Percentiles rank a stretch among this genome's conserved stretches.
Evolutionary conservation across 2,329 filamentous ascomycete species (phyloP).

Genomic region (Colletotrichum horii): DNA sequence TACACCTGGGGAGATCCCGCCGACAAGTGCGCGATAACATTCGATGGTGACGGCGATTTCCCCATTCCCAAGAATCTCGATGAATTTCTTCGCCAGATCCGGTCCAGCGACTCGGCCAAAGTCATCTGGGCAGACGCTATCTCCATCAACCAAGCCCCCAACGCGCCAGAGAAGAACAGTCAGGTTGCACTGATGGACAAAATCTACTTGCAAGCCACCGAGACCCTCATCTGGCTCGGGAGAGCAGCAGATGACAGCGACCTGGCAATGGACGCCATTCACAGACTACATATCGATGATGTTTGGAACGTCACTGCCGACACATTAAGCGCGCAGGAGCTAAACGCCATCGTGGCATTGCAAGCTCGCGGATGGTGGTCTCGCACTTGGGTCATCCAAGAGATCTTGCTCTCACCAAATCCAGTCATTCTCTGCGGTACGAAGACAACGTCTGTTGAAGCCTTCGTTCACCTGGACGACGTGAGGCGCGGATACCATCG

Average conservation of each 20-base stretch:
- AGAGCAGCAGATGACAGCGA: not conserved
- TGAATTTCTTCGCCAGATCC: not conserved
- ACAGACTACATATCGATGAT: not conserved
- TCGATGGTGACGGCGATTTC: not conserved
- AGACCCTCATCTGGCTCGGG: not conserved
- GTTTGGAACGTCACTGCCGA: not conserved
- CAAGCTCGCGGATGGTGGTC: not conserved
- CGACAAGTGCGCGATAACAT: not conserved
- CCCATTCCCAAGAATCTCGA: not conserved
- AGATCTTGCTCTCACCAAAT: not conserved
- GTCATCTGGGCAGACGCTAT: not conserved
- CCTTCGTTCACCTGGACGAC: not conserved
- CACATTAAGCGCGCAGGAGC: not conserved
- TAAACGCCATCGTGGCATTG: not conserved
- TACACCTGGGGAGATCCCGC: not conserved
- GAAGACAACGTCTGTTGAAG: not conserved
- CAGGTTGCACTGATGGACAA: not conserved
- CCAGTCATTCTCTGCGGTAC: not conserved
- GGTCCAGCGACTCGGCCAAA: not conserved
- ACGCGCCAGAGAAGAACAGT: not conserved
- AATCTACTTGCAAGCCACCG: not conserved
- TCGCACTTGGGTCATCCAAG: not conserved
- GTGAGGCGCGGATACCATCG: not conserved
- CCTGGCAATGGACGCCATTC: not conserved
- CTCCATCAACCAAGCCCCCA: not conserved